These are phyloP conservation scores for Theobroma cacao DNA, from an alignment of 345 rosid species.

Conservation along the genomic window DNA sequence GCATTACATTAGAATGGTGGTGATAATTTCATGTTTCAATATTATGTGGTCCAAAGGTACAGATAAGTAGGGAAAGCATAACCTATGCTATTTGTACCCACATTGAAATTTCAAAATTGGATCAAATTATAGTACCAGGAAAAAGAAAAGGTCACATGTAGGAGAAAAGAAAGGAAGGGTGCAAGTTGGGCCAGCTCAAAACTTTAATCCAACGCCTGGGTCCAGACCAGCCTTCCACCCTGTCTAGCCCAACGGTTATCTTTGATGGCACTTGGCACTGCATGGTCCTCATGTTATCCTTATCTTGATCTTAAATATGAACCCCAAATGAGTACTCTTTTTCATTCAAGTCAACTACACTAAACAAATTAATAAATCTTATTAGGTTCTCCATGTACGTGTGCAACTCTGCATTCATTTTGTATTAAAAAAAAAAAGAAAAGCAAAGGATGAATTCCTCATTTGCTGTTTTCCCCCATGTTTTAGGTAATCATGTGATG, in stretches of 20 bases:
- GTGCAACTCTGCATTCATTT: no score
- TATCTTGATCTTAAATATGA: no score
- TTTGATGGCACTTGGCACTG: no score
- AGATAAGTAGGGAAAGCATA: no score
- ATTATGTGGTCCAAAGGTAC: background rate
- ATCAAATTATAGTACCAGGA: no score
- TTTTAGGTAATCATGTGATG: background rate
- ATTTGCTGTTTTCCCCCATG: background rate
- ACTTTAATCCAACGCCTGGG: background rate
- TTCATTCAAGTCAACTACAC: background rate
- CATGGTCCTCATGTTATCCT: no score
- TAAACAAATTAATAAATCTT: no score
- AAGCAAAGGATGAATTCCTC: background rate
- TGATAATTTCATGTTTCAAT: background rate
- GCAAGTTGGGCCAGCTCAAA: background rate
- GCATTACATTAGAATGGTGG: background rate
- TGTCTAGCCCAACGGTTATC: background rate
- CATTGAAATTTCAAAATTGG: background rate
- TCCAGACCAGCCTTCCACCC: background rate
- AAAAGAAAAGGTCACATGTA: background rate
- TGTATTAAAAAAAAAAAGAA: no score
- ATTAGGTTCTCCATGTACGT: no score
- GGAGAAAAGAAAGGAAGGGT: background rate
- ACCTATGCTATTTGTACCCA: no score
- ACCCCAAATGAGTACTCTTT: no score